phyloP scores from a whole-genome alignment of 768 basidiomycete species.

The Suillus weaverae region DNA sequence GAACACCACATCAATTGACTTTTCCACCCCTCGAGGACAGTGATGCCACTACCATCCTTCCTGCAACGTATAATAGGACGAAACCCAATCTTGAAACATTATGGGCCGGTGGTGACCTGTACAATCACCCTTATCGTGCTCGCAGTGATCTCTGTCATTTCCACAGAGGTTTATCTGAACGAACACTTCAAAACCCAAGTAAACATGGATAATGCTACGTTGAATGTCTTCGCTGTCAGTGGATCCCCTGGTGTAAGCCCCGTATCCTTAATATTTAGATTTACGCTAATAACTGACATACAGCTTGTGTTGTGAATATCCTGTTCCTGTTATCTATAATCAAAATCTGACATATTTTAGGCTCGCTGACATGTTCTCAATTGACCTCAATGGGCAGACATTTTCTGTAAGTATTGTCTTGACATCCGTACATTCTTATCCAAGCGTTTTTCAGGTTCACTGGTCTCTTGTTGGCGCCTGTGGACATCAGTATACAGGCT shows the following conservation, averaged over 20 bases:
- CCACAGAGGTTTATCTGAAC: neutral
- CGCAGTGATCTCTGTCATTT: neutral
- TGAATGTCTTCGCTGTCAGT: neutral
- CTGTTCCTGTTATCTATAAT: no score
- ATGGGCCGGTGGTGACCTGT: constrained; percentile 2
- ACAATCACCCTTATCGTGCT: neutral
- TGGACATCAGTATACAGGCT: constrained; percentile 6
- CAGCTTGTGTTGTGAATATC: constrained; percentile 8
- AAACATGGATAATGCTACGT: neutral
- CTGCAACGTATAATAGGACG: neutral
- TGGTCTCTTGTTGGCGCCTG: constrained; percentile 10
- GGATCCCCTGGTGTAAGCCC: constrained; percentile 3
- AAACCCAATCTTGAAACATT: neutral
- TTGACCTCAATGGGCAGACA: constrained; percentile 3
- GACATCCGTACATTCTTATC: neutral
- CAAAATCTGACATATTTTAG: neutral
- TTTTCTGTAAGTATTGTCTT: constrained; percentile 4
- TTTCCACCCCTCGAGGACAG: neutral
- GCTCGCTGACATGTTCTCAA: constrained; percentile 1
- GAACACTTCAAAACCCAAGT: neutral
- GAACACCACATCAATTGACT: neutral
- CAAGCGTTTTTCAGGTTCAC: neutral
- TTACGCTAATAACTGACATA: neutral
- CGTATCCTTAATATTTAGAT: neutral
- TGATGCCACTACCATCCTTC: neutral